Evolutionary conservation across 768 basidiomycete species (phyloP).

Genomic region (Mrakia hoshinonis): DNA sequence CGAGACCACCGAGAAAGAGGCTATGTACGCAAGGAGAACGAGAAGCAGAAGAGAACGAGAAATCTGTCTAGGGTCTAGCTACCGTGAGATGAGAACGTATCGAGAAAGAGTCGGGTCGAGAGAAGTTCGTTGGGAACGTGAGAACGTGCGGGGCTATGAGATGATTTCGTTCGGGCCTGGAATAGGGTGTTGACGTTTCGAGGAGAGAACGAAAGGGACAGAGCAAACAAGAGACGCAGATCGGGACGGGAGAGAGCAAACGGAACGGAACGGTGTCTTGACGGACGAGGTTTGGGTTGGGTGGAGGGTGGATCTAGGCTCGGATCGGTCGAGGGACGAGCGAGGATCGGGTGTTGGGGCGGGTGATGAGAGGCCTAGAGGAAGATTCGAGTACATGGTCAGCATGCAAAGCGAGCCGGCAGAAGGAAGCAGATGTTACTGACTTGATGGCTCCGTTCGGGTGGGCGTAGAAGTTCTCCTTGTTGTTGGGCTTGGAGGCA

Average conservation of each 20-base stretch:
- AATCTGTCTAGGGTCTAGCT: too few relatives aligned
- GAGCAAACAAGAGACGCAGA: too few relatives aligned
- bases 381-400: not conserved
- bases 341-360: not conserved
- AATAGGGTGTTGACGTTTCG: too few relatives aligned
- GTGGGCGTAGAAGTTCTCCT: constrained; percentile 1
- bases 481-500: constrained; percentile 3
- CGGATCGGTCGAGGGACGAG: constrained; percentile 11
- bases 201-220: too few relatives aligned
- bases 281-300: not conserved
- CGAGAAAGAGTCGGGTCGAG: too few relatives aligned
- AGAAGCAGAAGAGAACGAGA: not conserved
- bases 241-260: not conserved
- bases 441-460: not conserved
- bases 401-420: too few relatives aligned
- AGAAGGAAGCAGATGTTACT: not conserved
- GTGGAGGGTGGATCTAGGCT: not conserved
- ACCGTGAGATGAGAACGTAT: not conserved
- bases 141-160: too few relatives aligned
- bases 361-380: not conserved
- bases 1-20: too few relatives aligned
- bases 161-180: too few relatives aligned
- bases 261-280: not conserved
- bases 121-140: too few relatives aligned
- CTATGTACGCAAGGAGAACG: not conserved